phyloP scores from a whole-genome alignment of 2,329 filamentous ascomycete genomes.

The Rhinocladiella similis region DNA sequence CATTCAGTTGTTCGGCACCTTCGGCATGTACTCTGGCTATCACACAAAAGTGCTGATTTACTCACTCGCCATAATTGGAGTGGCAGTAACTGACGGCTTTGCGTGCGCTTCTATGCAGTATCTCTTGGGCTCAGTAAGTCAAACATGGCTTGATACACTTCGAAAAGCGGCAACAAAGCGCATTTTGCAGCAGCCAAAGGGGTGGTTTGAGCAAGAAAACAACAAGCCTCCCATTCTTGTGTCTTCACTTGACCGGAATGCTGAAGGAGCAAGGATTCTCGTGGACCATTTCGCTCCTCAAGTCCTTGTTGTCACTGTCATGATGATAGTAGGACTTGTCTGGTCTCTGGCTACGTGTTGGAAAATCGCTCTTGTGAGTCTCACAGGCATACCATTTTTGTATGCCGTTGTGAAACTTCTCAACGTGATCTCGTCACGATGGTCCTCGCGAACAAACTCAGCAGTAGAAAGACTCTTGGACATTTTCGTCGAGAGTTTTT shows the following conservation, averaged over 20 bases:
- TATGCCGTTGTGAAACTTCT: constrained; percentile 67
- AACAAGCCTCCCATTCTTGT: constrained; percentile 66
- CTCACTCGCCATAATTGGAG: constrained; percentile 66
- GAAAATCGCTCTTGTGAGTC: constrained; percentile 75
- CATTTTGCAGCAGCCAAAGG: constrained; percentile 72
- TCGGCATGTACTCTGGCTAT: constrained; percentile 59
- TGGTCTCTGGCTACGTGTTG: constrained; percentile 78
- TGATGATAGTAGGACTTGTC: constrained; percentile 66
- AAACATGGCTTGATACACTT: constrained; percentile 74
- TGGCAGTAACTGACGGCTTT: constrained; percentile 67
- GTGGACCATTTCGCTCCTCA: constrained; percentile 75
- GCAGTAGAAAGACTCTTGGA: constrained; percentile 59
- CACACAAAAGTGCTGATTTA: constrained; percentile 60
- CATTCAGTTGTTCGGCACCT: constrained; percentile 68
- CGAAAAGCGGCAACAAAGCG: constrained; percentile 67
- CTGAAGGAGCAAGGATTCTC: constrained; percentile 83
- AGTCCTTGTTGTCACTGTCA: constrained; percentile 64
- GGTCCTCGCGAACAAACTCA: constrained; percentile 69
- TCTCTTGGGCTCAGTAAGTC: constrained; percentile 68
- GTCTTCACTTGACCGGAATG: constrained; percentile 74
- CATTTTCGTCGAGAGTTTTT: constrained; percentile 72
- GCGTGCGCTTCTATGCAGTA: constrained; percentile 68
- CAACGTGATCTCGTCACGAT: constrained; percentile 64
- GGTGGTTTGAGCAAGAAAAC: constrained; percentile 72
- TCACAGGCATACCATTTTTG: constrained; percentile 68